Evolutionary conservation across 2,329 filamentous ascomycete genomes (phyloP).

Genomic region (Sporothrix curviconia): DNA sequence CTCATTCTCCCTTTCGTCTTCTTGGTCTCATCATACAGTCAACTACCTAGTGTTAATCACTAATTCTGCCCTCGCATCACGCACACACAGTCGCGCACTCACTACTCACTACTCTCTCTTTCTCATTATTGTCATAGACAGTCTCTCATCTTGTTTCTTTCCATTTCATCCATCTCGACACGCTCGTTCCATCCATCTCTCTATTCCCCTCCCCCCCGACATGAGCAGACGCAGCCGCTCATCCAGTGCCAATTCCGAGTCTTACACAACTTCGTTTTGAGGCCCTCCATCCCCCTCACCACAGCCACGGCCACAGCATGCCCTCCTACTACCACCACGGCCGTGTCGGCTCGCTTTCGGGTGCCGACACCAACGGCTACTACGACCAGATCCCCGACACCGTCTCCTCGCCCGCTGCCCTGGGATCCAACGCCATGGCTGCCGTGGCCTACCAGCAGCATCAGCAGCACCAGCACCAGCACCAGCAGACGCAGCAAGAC

Average conservation of each 20-base stretch:
- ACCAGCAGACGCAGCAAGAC: conserved; percentile 18
- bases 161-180: not conserved
- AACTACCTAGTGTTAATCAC: not conserved
- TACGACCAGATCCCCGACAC: conserved; percentile 26
- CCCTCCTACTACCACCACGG: conserved; percentile 27
- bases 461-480: not conserved
- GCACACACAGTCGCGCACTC: not conserved
- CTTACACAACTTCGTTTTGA: conserved; percentile 21
- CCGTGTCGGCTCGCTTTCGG: conserved; percentile 19
- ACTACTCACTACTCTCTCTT: not conserved
- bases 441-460: not conserved
- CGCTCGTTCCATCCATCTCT: not conserved
- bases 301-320: conserved; percentile 23
- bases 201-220: conserved; percentile 4
- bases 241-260: conserved; percentile 25
- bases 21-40: not conserved
- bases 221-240: conserved; percentile 28
- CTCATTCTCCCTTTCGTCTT: not conserved
- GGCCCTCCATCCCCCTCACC: conserved; percentile 20
- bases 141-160: not conserved
- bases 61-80: conserved; percentile 2
- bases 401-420: conserved; percentile 20
- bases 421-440: conserved; percentile 18
- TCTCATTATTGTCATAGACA: not conserved
- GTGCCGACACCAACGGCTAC: conserved; percentile 19